Conservation (phyloP, 106 monocot species). For the Amphibolis antarctica region DNA sequence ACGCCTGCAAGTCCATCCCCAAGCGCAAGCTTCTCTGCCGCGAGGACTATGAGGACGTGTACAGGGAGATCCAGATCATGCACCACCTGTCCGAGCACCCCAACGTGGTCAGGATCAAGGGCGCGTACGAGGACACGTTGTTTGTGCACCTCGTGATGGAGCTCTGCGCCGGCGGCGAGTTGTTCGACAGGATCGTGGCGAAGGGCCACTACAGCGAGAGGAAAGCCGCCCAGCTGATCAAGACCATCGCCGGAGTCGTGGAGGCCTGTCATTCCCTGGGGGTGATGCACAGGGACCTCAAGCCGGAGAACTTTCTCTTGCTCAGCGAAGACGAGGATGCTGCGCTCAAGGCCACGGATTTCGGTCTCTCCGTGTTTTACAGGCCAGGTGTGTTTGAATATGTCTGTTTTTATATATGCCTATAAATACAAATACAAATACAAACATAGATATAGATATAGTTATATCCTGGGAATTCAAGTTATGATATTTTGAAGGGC, state of each 20-base stretch:
- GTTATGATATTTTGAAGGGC: no score
- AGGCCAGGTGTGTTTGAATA: no score
- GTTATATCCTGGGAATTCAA: no score
- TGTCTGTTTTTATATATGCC: no score
- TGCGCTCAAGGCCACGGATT: slow-evolving; percentile 14
- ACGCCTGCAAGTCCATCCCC: slow-evolving; percentile 16
- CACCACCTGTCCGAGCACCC: slow-evolving; percentile 17
- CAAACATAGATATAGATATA: no score
- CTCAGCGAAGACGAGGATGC: background rate
- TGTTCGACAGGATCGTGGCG: slow-evolving; percentile 12
- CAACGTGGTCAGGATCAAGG: slow-evolving; percentile 12
- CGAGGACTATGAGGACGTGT: slow-evolving; percentile 16
- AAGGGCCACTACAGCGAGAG: slow-evolving; percentile 14
- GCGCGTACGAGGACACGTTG: slow-evolving; percentile 10
- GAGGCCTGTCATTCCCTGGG: slow-evolving; percentile 15
- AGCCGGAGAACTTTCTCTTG: slow-evolving; percentile 13
- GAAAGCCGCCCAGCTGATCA: slow-evolving; percentile 11
- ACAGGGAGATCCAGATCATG: slow-evolving; percentile 17
- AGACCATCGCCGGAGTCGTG: slow-evolving; percentile 10
- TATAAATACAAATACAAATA: no score
- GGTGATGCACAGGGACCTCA: slow-evolving; percentile 18
- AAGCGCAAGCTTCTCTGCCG: slow-evolving; percentile 13
- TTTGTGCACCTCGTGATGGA: slow-evolving; percentile 15
- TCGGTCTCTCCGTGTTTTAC: slow-evolving; percentile 14
- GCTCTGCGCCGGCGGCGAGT: slow-evolving; percentile 16